Base-by-base conservation (phyloP, 495 filamentous ascomycete species). In the Penicillium herquei region DNA sequence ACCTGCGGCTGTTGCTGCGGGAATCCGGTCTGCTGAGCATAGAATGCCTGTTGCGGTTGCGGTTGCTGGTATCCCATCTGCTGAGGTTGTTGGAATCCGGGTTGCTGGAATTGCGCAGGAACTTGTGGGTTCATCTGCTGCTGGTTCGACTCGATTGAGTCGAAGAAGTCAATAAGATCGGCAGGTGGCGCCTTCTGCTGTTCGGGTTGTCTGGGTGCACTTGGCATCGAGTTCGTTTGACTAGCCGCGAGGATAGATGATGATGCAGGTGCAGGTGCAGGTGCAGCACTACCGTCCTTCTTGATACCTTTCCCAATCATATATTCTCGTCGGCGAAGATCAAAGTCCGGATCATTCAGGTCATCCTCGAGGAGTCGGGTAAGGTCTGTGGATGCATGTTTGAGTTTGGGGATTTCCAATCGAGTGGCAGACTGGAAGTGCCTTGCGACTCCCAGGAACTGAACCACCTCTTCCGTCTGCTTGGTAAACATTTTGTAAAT, bases 111-210 rank as follows among this genome's bases (percentile, higher is more conserved):
- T 39, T 74, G 71, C 59, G 66, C 57, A 51, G 77, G 67, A 32
- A 62, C 59, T 48, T 68, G 59, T 49, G 74, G 70, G 17, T 60
- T 71, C 70, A 89, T 84, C 2, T 80, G 79, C 54, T 92, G 90
- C 69, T 93, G 91, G 56, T 93, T 92, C 62, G 89, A 87, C 63
- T 98, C 92, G 64, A 99, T 98, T 2, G 93, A 93, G 56, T 94
- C 94, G 66, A 99, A 99, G 69, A 99, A 96, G 68, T 99, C 94
- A 62, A 99, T 99, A 49, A 99, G 75, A 73, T 98, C 90, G 45
- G 87, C 79, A 0, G 88, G 86, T 3, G 84, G 83, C 52, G 85
- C 87, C 18, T 79, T 73, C 54, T 70, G 65, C 59, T 67, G 61
- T 55, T 64, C 58, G 9, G 59, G 43, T 26, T 49, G 56, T 44